Conservation (phyloP, 2,329 filamentous ascomycete species). For the Pochonia chlamydosporia region DNA sequence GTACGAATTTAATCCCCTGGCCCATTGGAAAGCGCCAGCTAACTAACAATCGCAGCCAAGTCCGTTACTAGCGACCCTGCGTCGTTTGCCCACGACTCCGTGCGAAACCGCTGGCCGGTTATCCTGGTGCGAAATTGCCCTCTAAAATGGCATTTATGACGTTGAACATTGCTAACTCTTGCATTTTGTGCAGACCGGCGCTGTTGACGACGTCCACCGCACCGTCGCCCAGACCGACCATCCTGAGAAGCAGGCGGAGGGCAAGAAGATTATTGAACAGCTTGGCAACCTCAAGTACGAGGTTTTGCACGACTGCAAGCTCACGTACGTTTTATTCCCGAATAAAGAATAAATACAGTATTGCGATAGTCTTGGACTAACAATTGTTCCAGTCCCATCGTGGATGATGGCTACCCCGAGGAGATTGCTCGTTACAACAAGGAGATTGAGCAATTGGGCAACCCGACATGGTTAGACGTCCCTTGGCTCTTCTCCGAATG, state of each 20-base stretch:
- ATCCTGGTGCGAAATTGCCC: slow-evolving; percentile 65
- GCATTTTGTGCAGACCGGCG: slow-evolving; percentile 61
- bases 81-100: slow-evolving; percentile 84
- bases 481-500: slow-evolving; percentile 92
- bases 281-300: slow-evolving; percentile 88
- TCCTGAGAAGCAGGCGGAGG: slow-evolving; percentile 64
- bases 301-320: slow-evolving; percentile 76
- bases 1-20: slow-evolving; percentile 42
- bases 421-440: slow-evolving; percentile 82
- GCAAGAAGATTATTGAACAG: slow-evolving; percentile 77
- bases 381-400: slow-evolving; percentile 51
- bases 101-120: slow-evolving; percentile 83
- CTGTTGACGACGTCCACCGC: slow-evolving; percentile 91
- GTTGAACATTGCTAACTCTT: neutral
- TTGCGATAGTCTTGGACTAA: too few relatives aligned
- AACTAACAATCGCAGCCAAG: slow-evolving; percentile 48
- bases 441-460: slow-evolving; percentile 69
- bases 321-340: slow-evolving; percentile 59
- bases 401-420: slow-evolving; percentile 71
- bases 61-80: slow-evolving; percentile 75
- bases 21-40: neutral
- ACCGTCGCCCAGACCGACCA: slow-evolving; percentile 55
- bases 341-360: too few relatives aligned
- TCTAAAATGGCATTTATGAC: neutral
- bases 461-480: slow-evolving; percentile 73